Conservation (phyloP, 148 eudicot species). For the Nyssa sinensis region DNA sequence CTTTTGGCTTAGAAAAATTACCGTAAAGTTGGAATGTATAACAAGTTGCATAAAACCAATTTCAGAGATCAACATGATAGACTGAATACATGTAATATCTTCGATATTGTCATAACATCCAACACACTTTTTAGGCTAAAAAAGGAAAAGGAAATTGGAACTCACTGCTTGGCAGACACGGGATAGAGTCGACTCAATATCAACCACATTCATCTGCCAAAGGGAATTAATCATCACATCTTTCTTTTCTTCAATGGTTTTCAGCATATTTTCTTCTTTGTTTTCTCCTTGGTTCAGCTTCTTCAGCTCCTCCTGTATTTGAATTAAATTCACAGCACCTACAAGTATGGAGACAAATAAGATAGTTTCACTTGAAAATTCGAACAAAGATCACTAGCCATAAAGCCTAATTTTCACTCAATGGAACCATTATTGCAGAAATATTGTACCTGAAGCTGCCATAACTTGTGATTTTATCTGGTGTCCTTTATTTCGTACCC, state of each 20-base stretch:
- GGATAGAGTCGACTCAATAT: conserved; percentile 79
- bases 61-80: not conserved
- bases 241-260: conserved; percentile 82
- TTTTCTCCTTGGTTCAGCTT: conserved; percentile 61
- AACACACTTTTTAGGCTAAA: not conserved
- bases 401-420: not conserved
- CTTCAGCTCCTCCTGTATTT: conserved; percentile 72
- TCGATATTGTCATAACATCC: not conserved
- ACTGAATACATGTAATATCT: not conserved
- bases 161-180: conserved; percentile 89
- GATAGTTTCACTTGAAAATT: not conserved
- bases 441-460: conserved; percentile 77
- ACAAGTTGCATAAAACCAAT: not conserved
- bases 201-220: conserved; percentile 93
- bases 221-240: conserved; percentile 79
- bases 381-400: not conserved
- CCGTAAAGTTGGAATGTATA: not conserved
- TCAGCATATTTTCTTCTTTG: conserved; percentile 57
- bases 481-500: conserved; percentile 96
- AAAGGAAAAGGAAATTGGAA: conserved; percentile 14
- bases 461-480: conserved; percentile 75
- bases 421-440: conserved; percentile 2
- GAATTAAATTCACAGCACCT: conserved; percentile 82
- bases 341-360: not conserved
- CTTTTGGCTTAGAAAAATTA: too few species aligned